Base-by-base conservation (phyloP, 202 grass and related monocot genomes). In the Musa balbisiana region DNA sequence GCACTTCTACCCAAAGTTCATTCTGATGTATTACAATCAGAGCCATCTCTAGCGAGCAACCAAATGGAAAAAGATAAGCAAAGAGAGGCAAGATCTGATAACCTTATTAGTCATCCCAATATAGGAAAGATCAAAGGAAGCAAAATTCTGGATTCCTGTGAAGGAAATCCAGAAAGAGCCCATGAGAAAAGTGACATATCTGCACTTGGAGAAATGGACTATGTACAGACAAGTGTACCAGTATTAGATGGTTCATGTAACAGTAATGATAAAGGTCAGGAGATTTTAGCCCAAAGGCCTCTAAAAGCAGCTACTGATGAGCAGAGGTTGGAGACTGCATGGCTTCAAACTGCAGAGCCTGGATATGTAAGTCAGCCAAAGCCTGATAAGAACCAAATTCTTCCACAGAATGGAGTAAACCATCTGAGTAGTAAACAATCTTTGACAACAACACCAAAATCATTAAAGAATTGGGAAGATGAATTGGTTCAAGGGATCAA, bases 241-340 rank as follows among this genome's bases (percentile, higher is more conserved):
- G 74, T 52, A 49, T 63, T 78, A 75, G 75, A 68, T 62, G 78
- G 74, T 75, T 71, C 76, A 12, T 69, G 64, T 64, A 81, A 68
- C 58, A 64, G 53, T 52, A 29, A 75, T 60, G 54, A 59, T 9
- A 83, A 80, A 87, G 79, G 55, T 14, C 79, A 85, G 3, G 77
- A 75, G 67, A 52, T 81, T 80, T 49, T 74, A 22, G 15, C 11
- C 14, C 71, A 77, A 50, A 70, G 16, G 52, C 16, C 75, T 77
- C 69, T 77, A 64, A 71, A 54, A 75, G 21, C 84, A 80, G 65
- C 62, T 49, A 24, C 33, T 71, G 82, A 85, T 84, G 90, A 95
- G 43, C 86, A 83, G 76, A 95, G 82, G 73, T 87, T 98, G 73
- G 95, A 98, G 78, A 88, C 84, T 88, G 87, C 86, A 22, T 87